phyloP scores from a whole-genome alignment of 2,329 filamentous ascomycete genomes.

The Tolypocladium paradoxum region DNA sequence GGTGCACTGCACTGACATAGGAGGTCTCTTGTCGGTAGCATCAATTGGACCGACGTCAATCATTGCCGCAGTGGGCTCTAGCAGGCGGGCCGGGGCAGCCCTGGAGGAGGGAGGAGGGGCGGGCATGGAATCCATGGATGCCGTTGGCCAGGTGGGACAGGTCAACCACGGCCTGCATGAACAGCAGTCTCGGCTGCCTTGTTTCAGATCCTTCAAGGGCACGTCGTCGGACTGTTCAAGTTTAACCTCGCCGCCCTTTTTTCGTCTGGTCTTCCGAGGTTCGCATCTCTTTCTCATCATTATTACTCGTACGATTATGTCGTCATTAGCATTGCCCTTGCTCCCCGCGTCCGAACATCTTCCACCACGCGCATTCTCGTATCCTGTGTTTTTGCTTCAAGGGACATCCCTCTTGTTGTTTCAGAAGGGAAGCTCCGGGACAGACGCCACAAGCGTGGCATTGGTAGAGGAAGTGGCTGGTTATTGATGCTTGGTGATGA shows the following conservation, averaged over 20 bases:
- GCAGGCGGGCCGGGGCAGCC: not conserved
- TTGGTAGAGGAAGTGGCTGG: not conserved
- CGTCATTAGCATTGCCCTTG: not conserved
- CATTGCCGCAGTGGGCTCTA: not conserved
- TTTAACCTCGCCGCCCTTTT: not conserved
- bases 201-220: not conserved
- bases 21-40: not conserved
- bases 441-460: not conserved
- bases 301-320: too few relatives aligned
- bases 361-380: not conserved
- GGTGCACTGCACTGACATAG: not conserved
- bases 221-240: not conserved
- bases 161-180: not conserved
- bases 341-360: not conserved
- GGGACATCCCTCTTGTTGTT: not conserved
- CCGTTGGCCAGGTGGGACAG: constrained; percentile 2
- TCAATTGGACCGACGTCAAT: not conserved
- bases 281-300: not conserved
- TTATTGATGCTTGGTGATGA: not conserved
- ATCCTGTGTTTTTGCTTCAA: not conserved
- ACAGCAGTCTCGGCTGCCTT: not conserved
- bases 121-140: constrained; percentile 5
- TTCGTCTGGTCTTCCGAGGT: not conserved
- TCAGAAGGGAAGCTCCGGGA: not conserved
- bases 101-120: not conserved